Conservation (phyloP, 1,284 basidiomycete species). For the Nidula niveotomentosa region DNA sequence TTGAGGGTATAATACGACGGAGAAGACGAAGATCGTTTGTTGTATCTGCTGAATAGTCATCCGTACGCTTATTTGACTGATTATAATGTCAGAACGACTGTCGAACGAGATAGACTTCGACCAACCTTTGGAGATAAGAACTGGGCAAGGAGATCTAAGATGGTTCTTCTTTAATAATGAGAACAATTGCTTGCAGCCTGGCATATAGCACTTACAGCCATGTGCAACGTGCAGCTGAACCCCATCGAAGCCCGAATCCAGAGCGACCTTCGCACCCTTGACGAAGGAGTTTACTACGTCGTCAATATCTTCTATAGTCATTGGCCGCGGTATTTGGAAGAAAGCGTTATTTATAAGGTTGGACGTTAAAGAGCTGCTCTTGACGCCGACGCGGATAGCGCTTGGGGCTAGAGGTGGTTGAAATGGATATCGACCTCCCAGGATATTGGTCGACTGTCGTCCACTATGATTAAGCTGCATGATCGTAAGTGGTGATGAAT, state of each 20-base stretch:
- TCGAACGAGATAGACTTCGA: neutral
- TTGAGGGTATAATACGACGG: conserved; percentile 58
- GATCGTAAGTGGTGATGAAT: conserved; percentile 44
- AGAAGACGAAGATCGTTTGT: conserved; percentile 62
- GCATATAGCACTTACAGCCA: conserved; percentile 62
- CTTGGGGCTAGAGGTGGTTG: conserved; percentile 75
- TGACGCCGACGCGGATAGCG: conserved; percentile 53
- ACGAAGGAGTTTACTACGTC: conserved; percentile 69
- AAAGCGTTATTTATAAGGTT: conserved; percentile 45
- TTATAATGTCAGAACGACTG: neutral
- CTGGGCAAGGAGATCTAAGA: conserved; percentile 77
- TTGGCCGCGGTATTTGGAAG: conserved; percentile 65
- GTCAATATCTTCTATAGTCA: conserved; percentile 64
- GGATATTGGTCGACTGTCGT: conserved; percentile 77
- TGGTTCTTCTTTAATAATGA: neutral
- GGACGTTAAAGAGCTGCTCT: conserved; percentile 32
- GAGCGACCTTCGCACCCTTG: conserved; percentile 66
- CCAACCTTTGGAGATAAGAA: conserved; percentile 80
- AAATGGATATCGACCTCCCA: conserved; percentile 67
- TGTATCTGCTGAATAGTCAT: conserved; percentile 53
- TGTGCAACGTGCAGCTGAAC: conserved; percentile 89
- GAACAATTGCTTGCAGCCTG: conserved; percentile 1
- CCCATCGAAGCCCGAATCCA: conserved; percentile 83
- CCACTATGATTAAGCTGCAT: conserved; percentile 90
- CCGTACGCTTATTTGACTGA: conserved; percentile 71